Evolutionary conservation across 75 land plant species (phyloP), one percentile per base, ranked within the genome.

Genomic region (Larix kaempferi): DNA sequence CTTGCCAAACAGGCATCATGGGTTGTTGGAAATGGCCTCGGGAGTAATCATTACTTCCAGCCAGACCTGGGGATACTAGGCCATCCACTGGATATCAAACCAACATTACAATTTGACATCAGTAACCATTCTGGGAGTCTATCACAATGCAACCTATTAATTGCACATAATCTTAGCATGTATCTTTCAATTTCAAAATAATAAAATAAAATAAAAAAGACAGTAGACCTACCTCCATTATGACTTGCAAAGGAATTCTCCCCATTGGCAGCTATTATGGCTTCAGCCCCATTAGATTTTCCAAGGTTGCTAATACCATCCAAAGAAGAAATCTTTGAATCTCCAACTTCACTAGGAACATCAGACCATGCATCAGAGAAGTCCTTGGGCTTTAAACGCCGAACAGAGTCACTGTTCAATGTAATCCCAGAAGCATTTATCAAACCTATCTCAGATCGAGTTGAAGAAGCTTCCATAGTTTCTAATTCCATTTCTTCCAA

Each of bases 401-500:
- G 56, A 73, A 74, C 75, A 74, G 79, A 14, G 15, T 56, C 74
- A 67, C 25, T 78, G 72, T 82, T 67, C 57, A 83, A 85, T 57
- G 81, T 74, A 71, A 86, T 84, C 33, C 87, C 87, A 15, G 91
- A 89, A 59, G 84, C 76, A 74, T 84, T 82, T 59, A 82, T 76
- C 49, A 87, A 66, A 78, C 80, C 73, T 26, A 82, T 83, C 27
- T 88, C 92, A 52, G 85, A 77, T 29, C 56, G 76, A 37, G 37
- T 75, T 15, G 88, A 78, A 77, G 80, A 63, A 75, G 84, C 83
- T 44, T 83, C 89, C 52, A 80, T 49, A 67, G 77, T 67, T 78
- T 88, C 96, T 12, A 86, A 80, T 67, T 89, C 89, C 82, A 91
- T 88, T 75, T 90, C 84, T 80, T 93, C 93, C 49, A 88, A 35